Base-by-base conservation (phyloP, 2,329 filamentous ascomycete species). In the Fragosphaeria purpurea region DNA sequence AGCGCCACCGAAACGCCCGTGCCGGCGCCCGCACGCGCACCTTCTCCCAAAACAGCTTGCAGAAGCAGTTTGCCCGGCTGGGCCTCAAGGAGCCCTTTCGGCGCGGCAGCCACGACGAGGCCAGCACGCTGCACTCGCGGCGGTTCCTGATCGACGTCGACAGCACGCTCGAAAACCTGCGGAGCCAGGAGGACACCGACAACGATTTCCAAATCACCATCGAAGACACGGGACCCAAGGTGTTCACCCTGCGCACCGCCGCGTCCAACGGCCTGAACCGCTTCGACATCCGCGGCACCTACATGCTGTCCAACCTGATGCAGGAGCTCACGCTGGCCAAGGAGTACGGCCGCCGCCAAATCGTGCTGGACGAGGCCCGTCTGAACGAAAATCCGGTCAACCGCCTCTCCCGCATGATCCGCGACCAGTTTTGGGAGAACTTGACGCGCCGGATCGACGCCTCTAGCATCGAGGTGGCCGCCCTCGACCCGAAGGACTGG, bases 201-300 rank as follows among this genome's bases (percentile, higher is more conserved):
- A 75, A 80, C 51, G 96, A 98, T 67, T 87, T 88, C 75, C 90
- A 97, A 67, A 98, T 98, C 65, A 98, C 93, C 34, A 95, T 97
- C 60, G 93, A 97, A 63, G 93, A 98, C 69, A 79, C 80, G 56
- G 93, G 93, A 0, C 91, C 93, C 46, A 98, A 97, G 77, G 86
- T 85, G 65, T 56, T 96, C 50, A 84, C 86, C 39, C 73, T 97
- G 39, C 86, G 88, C 56, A 96, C 91, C 4, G 85, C 86, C 33
- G 84, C 80, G 30, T 96, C 90, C 38, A 88, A 86, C 58, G 91
- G 90, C 41, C 81, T 86, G 71, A 91, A 90, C 62, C 82, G 83
- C 56, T 89, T 91, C 66, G 90, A 97, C 63, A 80, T 98, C 55
- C 86, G 91, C 57, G 93, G 93, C 61, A 97, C 88, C 35, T 98